Conservation (phyloP, 192 early-diverging fungal species). For the Mortierella hygrophila region DNA sequence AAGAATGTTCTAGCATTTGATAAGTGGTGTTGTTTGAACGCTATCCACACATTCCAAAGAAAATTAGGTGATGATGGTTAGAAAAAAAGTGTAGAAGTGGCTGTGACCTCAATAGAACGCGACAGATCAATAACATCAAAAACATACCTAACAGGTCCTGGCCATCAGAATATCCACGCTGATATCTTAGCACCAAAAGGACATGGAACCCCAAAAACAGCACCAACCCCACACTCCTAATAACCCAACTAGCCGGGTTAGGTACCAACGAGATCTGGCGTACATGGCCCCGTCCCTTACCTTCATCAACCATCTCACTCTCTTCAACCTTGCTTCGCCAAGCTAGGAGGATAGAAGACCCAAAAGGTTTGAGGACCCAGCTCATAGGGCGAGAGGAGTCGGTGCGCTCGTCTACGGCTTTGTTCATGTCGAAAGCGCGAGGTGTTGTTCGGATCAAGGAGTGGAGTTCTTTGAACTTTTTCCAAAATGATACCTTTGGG, state of each 20-base stretch:
- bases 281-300: background rate
- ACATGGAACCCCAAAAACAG: background rate
- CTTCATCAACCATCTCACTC: background rate
- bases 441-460: slow-evolving; percentile 11
- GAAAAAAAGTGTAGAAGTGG: background rate
- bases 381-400: background rate
- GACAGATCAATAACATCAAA: background rate
- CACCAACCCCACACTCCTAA: background rate
- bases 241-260: slow-evolving; percentile 28
- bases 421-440: slow-evolving; percentile 8
- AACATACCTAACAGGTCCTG: background rate
- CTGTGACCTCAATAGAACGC: background rate
- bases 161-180: slow-evolving; percentile 21
- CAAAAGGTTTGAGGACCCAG: background rate
- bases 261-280: slow-evolving; percentile 25
- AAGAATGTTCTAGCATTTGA: slow-evolving; percentile 7
- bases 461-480: slow-evolving; percentile 17
- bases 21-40: background rate
- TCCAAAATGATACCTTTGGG: slow-evolving; percentile 13
- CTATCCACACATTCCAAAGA: background rate
- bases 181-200: background rate
- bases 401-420: background rate
- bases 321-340: background rate
- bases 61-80: background rate
- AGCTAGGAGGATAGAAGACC: background rate